Evolutionary conservation across 2,329 filamentous ascomycete species (phyloP), one percentile per base, ranked within the genome.

Genomic region (Xylariaceae sp.): DNA sequence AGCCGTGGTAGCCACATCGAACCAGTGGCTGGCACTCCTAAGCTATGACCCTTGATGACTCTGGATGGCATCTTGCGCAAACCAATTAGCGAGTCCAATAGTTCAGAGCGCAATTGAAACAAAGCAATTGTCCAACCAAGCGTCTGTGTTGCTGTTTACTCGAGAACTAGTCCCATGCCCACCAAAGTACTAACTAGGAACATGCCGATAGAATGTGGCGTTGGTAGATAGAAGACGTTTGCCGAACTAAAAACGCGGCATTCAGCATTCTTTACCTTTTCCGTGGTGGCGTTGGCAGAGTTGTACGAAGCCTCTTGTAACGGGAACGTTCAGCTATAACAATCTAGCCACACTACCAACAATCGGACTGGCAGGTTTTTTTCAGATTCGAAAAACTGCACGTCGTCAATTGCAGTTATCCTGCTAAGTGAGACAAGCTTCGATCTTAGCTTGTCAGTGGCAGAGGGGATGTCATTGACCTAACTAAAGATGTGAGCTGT

Each of bases 341-440:
- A 16, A 10, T 37, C 32, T 16, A 12, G 32, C 32, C 14, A 37
- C 14, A 37, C 32, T 37, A 37, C 12, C 5, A 37, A 37, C 12
- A 37, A 3, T 16, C 9, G 14, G 14, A 37, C 44, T 20, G 23
- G 45, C 21, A 41, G 45, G 51, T 5, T n/a, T n/a, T n/a, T n/a
- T 20, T 21, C 21, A 49, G 20, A 29, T 20, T 43, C 37, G 19
- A 32, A 40, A 50, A 52, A 51, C 20, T 16, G 46, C 45, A 42
- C 37, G 12, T 7, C 12, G 21, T 44, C 41, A 40, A 37, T 45
- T 47, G 20, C 21, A 59, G 51, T 43, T 57, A 20, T 19, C 54
- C 41, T 57, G 20, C 19, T 51, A 12, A 40, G 48, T 59, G 47
- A 63, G 60, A 59, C 57, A 50, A 14, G 50, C 50, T 56, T 48